Evolutionary conservation across 2,329 filamentous ascomycete genomes (phyloP).

Genomic region (Aspergillus texensis): DNA sequence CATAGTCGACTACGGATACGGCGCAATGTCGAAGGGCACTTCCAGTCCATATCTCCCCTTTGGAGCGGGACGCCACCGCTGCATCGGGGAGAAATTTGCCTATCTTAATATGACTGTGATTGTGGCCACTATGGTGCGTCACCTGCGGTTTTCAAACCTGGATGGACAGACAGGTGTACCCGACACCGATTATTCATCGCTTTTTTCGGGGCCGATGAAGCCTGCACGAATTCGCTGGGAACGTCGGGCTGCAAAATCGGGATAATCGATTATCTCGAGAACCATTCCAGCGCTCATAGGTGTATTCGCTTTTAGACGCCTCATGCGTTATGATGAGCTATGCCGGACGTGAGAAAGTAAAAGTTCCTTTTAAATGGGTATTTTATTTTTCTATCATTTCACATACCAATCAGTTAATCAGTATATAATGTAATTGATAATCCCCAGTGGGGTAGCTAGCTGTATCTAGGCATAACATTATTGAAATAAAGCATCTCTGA

Average conservation of each 20-base stretch:
- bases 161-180: conserved; percentile 61
- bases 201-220: conserved; percentile 24
- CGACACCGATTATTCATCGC: conserved; percentile 62
- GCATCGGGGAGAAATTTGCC: conserved; percentile 76
- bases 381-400: too few relatives aligned
- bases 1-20: conserved; percentile 64
- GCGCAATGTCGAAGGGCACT: conserved; percentile 62
- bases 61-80: conserved; percentile 71
- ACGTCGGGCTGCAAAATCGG: conserved; percentile 11
- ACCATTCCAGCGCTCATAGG: too few relatives aligned
- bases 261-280: too few relatives aligned
- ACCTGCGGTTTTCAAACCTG: conserved; percentile 62
- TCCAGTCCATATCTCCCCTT: conserved; percentile 69
- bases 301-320: too few relatives aligned
- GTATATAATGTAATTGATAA: too few relatives aligned
- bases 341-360: too few relatives aligned
- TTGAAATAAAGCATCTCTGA: too few relatives aligned
- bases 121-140: conserved; percentile 62
- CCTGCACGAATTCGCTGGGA: conserved; percentile 22
- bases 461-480: too few relatives aligned
- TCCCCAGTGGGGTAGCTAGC: too few relatives aligned
- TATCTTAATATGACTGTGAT: conserved; percentile 71
- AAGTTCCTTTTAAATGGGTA: too few relatives aligned
- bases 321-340: too few relatives aligned
- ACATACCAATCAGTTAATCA: too few relatives aligned